Conservation (phyloP, 108 stramenopile species). For the Epipyxis sp. region DNA sequence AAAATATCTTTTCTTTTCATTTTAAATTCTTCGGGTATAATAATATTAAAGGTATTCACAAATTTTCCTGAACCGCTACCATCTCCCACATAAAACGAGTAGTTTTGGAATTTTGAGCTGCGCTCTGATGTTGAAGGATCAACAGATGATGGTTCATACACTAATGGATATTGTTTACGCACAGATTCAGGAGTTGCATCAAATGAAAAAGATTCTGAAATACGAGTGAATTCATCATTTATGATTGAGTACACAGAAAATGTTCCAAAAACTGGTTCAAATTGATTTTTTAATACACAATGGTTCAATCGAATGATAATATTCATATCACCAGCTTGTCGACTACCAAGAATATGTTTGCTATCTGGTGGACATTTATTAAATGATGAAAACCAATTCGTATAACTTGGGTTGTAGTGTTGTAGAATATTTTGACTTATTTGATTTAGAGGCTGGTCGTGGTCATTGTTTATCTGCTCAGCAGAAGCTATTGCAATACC, state of each 20-base stretch:
- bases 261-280: slow-evolving; percentile 27
- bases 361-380: not conserved
- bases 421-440: not conserved
- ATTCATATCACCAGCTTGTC: not conserved
- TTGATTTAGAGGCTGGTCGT: not conserved
- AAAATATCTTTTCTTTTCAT: not conserved
- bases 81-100: not conserved
- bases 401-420: not conserved
- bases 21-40: not conserved
- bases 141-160: not conserved
- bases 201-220: slow-evolving; percentile 17
- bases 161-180: not conserved
- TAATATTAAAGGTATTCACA: not conserved
- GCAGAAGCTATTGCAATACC: too few relatives aligned
- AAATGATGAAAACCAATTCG: not conserved
- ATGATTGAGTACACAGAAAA: slow-evolving; percentile 7
- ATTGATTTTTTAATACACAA: not conserved
- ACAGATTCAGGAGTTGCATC: slow-evolving; percentile 19
- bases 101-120: too few relatives aligned
- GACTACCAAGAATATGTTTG: not conserved
- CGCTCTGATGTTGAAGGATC: too few relatives aligned
- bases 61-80: not conserved
- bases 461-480: too few relatives aligned
- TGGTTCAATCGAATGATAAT: not conserved
- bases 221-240: not conserved